These are phyloP conservation scores for Rubroboletus pulcherrimus DNA, from an alignment of 768 basidiomycete species.

Conservation along the genomic window DNA sequence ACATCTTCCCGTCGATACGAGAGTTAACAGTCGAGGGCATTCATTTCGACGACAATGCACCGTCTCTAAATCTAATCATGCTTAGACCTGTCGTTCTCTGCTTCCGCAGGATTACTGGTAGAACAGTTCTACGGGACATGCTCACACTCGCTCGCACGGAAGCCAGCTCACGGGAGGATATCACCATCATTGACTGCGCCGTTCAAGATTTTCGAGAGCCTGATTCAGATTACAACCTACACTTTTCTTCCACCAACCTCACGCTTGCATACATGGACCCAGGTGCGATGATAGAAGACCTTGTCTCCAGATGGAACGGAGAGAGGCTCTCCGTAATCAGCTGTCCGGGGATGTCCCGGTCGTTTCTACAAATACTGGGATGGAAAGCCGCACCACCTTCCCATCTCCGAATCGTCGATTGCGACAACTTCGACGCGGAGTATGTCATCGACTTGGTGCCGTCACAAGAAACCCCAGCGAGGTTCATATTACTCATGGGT, in stretches of 20 bases:
- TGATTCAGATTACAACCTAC: background rate
- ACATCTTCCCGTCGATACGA: background rate
- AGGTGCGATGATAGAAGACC: background rate
- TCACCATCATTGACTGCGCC: conserved; percentile 5
- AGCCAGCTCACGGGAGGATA: background rate
- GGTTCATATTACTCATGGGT: conserved; percentile 4
- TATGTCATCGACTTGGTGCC: conserved; percentile 2
- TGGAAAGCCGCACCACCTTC: too few species aligned
- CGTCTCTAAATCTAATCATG: background rate
- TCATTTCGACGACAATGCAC: background rate
- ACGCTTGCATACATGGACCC: background rate
- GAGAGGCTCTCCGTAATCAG: background rate
- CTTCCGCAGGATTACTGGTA: conserved; percentile 1
- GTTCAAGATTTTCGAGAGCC: background rate
- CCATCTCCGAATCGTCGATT: conserved; percentile 4
- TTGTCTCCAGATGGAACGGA: conserved; percentile 7
- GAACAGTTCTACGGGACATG: background rate
- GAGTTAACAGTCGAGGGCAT: conserved; percentile 6
- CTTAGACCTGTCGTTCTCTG: background rate
- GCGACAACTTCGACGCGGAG: conserved; percentile 4
- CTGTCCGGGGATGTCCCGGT: background rate
- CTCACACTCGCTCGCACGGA: background rate
- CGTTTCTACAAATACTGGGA: too few species aligned
- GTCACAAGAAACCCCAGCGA: conserved; percentile 2
- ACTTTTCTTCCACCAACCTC: background rate